phyloP scores from a whole-genome alignment of 2,329 filamentous ascomycete genomes.

The Microcyclosporella mali region DNA sequence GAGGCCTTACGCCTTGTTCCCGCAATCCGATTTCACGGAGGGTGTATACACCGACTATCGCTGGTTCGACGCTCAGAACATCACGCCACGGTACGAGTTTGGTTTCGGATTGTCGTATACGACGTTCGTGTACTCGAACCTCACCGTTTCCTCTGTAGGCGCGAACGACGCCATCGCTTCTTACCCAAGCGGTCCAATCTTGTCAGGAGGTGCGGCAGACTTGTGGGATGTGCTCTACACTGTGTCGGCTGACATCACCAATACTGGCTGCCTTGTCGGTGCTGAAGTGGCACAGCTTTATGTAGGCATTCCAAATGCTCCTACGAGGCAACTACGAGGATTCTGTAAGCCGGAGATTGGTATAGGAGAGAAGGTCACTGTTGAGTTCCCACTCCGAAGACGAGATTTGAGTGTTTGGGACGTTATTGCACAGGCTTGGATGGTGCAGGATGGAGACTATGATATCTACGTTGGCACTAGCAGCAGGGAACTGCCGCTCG shows the following conservation, averaged over 20 bases:
- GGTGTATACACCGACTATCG: conserved; percentile 79
- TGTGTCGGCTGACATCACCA: conserved; percentile 54
- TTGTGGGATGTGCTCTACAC: conserved; percentile 58
- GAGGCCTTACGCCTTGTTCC: conserved; percentile 57
- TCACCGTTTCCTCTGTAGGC: conserved; percentile 50
- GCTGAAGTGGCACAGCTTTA: conserved; percentile 55
- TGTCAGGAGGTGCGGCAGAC: conserved; percentile 46
- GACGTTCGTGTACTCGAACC: conserved; percentile 66
- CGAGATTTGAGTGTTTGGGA: conserved; percentile 90
- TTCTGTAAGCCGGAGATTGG: conserved; percentile 73
- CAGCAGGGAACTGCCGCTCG: conserved; percentile 53
- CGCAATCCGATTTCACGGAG: conserved; percentile 69
- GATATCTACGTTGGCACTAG: conserved; percentile 55
- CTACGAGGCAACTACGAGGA: conserved; percentile 60
- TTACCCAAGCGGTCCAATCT: conserved; percentile 53
- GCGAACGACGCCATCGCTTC: conserved; percentile 53
- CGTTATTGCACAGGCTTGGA: conserved; percentile 68
- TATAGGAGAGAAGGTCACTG: conserved; percentile 61
- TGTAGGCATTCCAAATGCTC: conserved; percentile 67
- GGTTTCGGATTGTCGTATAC: conserved; percentile 74
- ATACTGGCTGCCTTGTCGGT: conserved; percentile 51
- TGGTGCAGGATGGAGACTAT: conserved; percentile 53
- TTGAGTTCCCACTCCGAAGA: conserved; percentile 63
- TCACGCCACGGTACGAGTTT: conserved; percentile 71
- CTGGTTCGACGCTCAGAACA: conserved; percentile 60